Evolutionary conservation across 2,329 filamentous ascomycete species (phyloP).

Genomic region (Iodosphaeria phyllophila): DNA sequence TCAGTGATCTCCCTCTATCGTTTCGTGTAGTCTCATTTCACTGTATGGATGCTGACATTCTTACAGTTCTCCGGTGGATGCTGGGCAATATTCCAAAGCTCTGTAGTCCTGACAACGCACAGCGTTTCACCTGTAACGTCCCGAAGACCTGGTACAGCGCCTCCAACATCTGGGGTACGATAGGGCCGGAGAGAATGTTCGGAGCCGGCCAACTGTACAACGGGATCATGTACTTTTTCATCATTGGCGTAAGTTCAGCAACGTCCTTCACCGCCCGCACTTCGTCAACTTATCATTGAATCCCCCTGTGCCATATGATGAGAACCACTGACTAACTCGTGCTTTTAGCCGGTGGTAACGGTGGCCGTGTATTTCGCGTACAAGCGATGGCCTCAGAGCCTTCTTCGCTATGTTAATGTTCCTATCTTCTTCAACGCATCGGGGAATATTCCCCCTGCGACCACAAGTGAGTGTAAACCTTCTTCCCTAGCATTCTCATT

Average conservation of each 20-base stretch:
- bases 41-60: neutral
- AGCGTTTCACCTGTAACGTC: constrained; percentile 14
- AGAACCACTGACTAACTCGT: neutral
- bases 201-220: constrained; percentile 13
- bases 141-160: constrained; percentile 15
- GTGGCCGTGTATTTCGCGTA: constrained; percentile 11
- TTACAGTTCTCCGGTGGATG: constrained; percentile 9
- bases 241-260: constrained; percentile 10
- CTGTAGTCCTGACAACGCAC: constrained; percentile 11
- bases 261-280: constrained; percentile 1
- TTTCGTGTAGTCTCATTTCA: neutral
- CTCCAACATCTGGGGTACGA: constrained; percentile 14
- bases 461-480: constrained; percentile 13
- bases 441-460: constrained; percentile 14
- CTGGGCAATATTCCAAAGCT: constrained; percentile 12
- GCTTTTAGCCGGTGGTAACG: constrained; percentile 10
- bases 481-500: no score
- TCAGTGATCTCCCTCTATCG: constrained; percentile 4
- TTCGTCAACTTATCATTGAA: neutral
- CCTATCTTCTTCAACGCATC: constrained; percentile 15
- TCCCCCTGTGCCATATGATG: neutral
- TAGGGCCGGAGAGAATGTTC: constrained; percentile 15
- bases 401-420: constrained; percentile 14
- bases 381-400: constrained; percentile 12
- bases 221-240: constrained; percentile 13